Evolutionary conservation across 805 yeast species (phyloP), one percentile per base, ranked within the genome.

Genomic region (Saccharomyces mikatae): DNA sequence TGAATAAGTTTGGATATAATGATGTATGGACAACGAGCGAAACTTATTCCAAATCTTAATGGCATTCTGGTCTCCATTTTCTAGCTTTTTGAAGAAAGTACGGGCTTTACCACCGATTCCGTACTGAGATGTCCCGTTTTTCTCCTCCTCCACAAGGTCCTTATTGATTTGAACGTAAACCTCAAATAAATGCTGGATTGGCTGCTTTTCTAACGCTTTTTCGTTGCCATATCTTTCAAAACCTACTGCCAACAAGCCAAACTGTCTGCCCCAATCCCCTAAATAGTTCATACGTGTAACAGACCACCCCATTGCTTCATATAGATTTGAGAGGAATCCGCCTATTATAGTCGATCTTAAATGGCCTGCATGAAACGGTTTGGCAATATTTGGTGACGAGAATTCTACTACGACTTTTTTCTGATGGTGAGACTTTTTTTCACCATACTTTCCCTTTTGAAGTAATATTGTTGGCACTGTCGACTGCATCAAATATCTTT

Each of bases 201-300:
- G 97, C 70, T 94, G 94, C 49, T 67, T 64, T 54, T 76, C 76
- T 59, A 94, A 78, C 52, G 75, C 74, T 65, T 84, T 87, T 69
- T 86, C 96, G 58, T 79, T 73, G 50, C 99, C 99, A 68, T 87
- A 94, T 66, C 80, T 83, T 54, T 82, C 81, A 71, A 86, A 94
- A 49, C 97, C 99, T 58, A 94, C 86, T 27, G 98, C 99, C 62
- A 94, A 79, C 48, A 94, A 71, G 72, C 99, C 99, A 67, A 92
- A 94, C 76, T 94, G 99, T 74, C 94, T 94, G 55, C 99, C 99
- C 99, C 99, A 94, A 74, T 94, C 99, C 66, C 99, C 99, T 61
- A 94, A 79, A 73, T 94, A 94, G 77, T 94, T 94, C 77, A 92
- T 79, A 74, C 97, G 82, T 61, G 80, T 74, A 48, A 94, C 99